Evolutionary conservation across 768 basidiomycete species (phyloP).

Genomic region (Lyophyllum shimeji): DNA sequence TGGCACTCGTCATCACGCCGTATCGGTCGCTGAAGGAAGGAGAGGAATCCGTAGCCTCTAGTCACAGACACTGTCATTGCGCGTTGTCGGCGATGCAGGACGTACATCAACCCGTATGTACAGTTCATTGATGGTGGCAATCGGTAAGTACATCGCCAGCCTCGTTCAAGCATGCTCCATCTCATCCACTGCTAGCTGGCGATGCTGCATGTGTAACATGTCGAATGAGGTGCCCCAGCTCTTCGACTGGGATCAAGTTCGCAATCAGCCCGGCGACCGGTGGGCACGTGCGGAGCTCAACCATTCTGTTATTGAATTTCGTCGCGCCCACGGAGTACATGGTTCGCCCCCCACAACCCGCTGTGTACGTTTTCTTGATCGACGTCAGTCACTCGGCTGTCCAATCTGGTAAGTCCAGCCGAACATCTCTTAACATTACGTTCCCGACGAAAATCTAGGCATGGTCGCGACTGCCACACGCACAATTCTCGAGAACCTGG

Average conservation of each 20-base stretch:
- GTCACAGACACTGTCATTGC: conserved; percentile 94
- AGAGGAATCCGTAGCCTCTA: conserved; percentile 82
- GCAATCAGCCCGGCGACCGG: conserved; percentile 92
- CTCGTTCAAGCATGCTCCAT: neutral
- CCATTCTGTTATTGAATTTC: conserved; percentile 90
- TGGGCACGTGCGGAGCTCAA: conserved; percentile 95
- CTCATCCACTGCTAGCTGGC: conserved; percentile 62
- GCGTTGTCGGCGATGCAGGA: conserved; percentile 91
- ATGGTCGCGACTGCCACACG: conserved; percentile 99
- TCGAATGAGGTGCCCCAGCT: conserved; percentile 97
- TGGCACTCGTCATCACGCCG: conserved; percentile 87
- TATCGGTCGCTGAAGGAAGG: conserved; percentile 85
- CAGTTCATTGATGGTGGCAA: conserved; percentile 98
- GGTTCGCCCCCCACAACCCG: conserved; percentile 97
- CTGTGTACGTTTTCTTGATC: conserved; percentile 95
- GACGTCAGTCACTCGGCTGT: conserved; percentile 94
- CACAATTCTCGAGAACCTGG: conserved; percentile 92
- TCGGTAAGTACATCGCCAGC: conserved; percentile 45
- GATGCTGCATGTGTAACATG: conserved; percentile 98
- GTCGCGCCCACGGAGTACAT: conserved; percentile 99
- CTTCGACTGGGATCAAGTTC: conserved; percentile 96
- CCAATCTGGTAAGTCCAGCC: conserved; percentile 63
- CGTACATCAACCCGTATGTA: conserved; percentile 97
- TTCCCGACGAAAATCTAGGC: conserved; percentile 41
- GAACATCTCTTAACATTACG: neutral